These are phyloP conservation scores for Peronosclerospora sorghi DNA, from an alignment of 352 stramenopile species.

Conservation along the genomic window DNA sequence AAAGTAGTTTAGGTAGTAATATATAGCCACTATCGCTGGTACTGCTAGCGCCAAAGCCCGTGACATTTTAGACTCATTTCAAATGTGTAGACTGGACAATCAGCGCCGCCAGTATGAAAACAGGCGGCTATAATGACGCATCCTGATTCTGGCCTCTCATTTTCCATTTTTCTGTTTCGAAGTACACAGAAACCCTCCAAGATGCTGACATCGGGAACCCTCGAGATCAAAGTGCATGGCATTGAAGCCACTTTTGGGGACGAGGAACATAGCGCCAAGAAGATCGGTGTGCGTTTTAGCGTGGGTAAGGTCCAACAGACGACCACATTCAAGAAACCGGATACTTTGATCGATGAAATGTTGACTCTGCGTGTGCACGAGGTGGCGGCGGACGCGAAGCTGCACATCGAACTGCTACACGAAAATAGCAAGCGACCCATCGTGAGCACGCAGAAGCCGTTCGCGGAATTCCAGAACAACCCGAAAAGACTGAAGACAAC, in stretches of 20 bases:
- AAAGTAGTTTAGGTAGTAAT: too few species aligned
- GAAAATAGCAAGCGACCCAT: constrained; percentile 27
- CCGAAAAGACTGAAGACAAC: constrained; percentile 22
- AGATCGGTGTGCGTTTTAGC: constrained; percentile 16
- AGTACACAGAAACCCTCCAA: background rate
- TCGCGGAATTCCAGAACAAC: constrained; percentile 22
- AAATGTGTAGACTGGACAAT: too few species aligned
- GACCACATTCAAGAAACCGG: constrained; percentile 20
- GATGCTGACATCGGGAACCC: constrained; percentile 24
- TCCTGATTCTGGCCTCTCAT: too few species aligned
- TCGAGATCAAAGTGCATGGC: constrained; percentile 24
- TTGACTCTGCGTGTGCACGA: constrained; percentile 26
- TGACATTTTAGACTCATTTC: too few species aligned
- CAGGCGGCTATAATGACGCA: too few species aligned
- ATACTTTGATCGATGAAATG: constrained; percentile 22
- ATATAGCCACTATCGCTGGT: too few species aligned
- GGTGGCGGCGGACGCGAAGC: constrained; percentile 18
- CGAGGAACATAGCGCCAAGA: constrained; percentile 9
- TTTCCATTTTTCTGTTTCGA: constrained; percentile 7
- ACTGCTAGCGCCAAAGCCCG: too few species aligned
- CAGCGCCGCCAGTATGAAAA: too few species aligned
- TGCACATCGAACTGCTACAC: constrained; percentile 8
- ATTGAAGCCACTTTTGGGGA: constrained; percentile 21
- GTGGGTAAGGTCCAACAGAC: constrained; percentile 12
- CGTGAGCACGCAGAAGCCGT: constrained; percentile 23